Base-by-base conservation (phyloP, 164 flowering plant genomes). In the Chimonanthus salicifolius region DNA sequence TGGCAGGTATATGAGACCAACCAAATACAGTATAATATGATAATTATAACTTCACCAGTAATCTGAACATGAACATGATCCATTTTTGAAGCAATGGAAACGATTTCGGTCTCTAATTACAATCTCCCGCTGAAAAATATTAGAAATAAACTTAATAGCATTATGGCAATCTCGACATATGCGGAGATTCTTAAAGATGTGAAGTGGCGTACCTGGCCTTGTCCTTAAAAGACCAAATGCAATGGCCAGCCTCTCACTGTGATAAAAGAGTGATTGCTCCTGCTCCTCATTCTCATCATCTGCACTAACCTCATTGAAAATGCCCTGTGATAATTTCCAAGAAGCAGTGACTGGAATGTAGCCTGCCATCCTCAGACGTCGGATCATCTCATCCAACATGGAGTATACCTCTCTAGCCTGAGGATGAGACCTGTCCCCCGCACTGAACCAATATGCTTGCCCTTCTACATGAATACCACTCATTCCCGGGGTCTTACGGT, bases 111-210 rank as follows among this genome's bases (percentile, higher is more conserved):
- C 93, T 72, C 90, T 81, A 13, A 87, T 63, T 16, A 84, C 72
- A 44, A 88, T 88, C 71, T 87, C 85, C 62, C 90, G 71, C 21
- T 77, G 70, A 62, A 84, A 86, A 6, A 86, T 44, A 46, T 80
- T 65, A 2, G 88, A 88, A 67, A 80, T 77, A 51, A 87, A 76
- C 78, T 88, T 87, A 7, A 88, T 65, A 20, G 85, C 89, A 74
- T 85, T 75, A 78, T 89, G 89, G 77, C 90, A 90, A 82, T 89
- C 95, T 70, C 62, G 80, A 76, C 93, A 89, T 71, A 84, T 84
- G 7, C 88, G 78, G 11, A 89, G 81, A 67, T 90, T 89, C 85
- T 87, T 88, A 81, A 86, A 85, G 44, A 89, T 81, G 73, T 76
- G 75, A 44, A 88, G 83, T 10, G 84, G 83, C 67, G 74, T 49